Evolutionary conservation across 2,329 filamentous ascomycete species (phyloP), one percentile per base, ranked within the genome.

Genomic region (Claviceps capensis): DNA sequence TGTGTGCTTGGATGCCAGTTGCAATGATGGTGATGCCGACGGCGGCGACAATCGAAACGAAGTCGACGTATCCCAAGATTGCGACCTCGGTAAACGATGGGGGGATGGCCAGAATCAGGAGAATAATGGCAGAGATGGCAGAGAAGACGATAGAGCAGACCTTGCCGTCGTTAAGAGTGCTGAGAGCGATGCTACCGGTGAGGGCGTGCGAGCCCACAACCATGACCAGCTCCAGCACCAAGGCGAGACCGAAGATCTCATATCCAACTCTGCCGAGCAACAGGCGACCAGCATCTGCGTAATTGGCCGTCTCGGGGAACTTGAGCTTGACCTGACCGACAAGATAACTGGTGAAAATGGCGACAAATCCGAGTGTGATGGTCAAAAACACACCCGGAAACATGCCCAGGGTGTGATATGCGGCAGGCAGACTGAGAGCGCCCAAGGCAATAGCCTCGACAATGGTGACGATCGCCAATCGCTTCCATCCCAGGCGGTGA

Each of bases 1-100:
- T 45, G 23, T 14, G 84, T 14, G 64, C 62, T 49, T 65, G 55
- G 42, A 84, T 65, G 4, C 79, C 82, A 5, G 85, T 78, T 6
- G 74, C 81, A 56, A 85, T 74, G 71, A 88, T 84, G 54, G 80
- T 81, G 58, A 85, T 74, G 43, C 79, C 69, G 38, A 86, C 82
- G 26, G 83, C 82, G 2, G 74, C 60, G 30, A 82, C 61, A 57
- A 87, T 82, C 48, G 80, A 85, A 34, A 73, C 67, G 59, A 85
- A 87, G 51, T 75, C 72, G 49, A 75, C 68, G 61, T 75, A 75
- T 7, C 72, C 72, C 3, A 75, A 67, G 41, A 75, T 69, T 44
- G 72, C 72, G 16, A 75, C 65, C 58, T 75, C 72, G 36, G 72
- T 65, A 50, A 75, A 75, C 3, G 69, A 72, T 0, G 72, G 72